These are phyloP conservation scores for Sporothrix globosa DNA, from an alignment of 2,329 filamentous ascomycete species.

Conservation along the genomic window DNA sequence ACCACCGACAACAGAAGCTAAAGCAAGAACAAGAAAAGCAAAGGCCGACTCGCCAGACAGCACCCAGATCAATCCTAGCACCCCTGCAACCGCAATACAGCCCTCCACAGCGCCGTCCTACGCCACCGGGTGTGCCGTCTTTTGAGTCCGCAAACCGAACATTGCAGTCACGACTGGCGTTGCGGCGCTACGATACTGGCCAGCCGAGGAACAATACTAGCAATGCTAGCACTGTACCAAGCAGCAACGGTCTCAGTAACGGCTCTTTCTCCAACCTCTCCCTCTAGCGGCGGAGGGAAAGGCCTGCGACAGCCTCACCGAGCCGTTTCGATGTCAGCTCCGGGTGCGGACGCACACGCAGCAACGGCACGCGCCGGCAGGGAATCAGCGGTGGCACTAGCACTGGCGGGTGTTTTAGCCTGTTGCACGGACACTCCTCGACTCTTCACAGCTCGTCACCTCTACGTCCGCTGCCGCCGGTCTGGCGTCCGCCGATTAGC, in stretches of 20 bases:
- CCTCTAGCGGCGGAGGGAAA: slow-evolving; percentile 6
- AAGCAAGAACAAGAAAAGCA: background rate
- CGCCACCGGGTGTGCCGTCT: slow-evolving; percentile 35
- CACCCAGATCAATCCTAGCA: slow-evolving; percentile 7
- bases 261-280: slow-evolving; percentile 20
- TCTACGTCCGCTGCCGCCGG: background rate
- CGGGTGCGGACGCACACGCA: background rate
- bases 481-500: slow-evolving; percentile 36
- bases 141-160: slow-evolving; percentile 32
- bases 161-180: slow-evolving; percentile 25
- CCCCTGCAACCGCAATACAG: slow-evolving; percentile 33
- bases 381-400: background rate
- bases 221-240: background rate
- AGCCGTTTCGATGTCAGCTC: background rate
- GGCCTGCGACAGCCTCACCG: background rate
- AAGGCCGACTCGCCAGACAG: background rate
- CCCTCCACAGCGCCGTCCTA: slow-evolving; percentile 33
- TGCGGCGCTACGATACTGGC: background rate
- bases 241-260: background rate
- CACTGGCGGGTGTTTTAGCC: background rate
- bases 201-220: background rate
- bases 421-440: background rate
- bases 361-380: background rate
- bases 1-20: background rate
- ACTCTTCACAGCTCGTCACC: background rate